Percentiles rank a stretch among this genome's conserved stretches.
Conservation (phyloP, 2,329 filamentous ascomycete genomes). For the Xylaria sp. region DNA sequence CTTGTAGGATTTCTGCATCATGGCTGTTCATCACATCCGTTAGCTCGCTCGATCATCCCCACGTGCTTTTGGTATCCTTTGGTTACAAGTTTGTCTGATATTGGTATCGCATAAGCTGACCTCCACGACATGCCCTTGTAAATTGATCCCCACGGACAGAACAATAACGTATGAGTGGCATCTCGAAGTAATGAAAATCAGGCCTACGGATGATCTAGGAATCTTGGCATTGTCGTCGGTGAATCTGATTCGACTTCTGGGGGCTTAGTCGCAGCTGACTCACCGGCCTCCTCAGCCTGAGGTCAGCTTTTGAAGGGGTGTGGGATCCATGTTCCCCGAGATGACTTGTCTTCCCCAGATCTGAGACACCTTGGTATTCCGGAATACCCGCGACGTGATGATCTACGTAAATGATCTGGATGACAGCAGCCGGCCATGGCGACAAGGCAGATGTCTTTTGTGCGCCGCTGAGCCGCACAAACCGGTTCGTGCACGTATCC, state of each 20-base stretch:
- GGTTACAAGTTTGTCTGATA: neutral
- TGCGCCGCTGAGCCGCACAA: no score
- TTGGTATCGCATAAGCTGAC: no score
- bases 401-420: no score
- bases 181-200: no score
- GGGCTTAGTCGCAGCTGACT: neutral
- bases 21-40: neutral
- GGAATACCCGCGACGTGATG: no score
- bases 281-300: slow-evolving; percentile 1
- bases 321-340: neutral
- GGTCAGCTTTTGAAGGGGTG: neutral
- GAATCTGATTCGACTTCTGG: no score
- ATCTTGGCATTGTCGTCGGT: no score
- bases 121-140: neutral
- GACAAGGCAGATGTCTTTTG: no score
- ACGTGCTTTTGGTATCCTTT: neutral
- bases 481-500: neutral
- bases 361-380: neutral
- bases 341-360: neutral
- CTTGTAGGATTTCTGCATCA: neutral
- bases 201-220: no score
- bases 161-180: no score
- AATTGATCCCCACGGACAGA: no score
- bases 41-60: neutral
- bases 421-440: no score